These are phyloP conservation scores for Cenococcum geophilum DNA, from an alignment of 495 filamentous ascomycete genomes.

Conservation along the genomic window DNA sequence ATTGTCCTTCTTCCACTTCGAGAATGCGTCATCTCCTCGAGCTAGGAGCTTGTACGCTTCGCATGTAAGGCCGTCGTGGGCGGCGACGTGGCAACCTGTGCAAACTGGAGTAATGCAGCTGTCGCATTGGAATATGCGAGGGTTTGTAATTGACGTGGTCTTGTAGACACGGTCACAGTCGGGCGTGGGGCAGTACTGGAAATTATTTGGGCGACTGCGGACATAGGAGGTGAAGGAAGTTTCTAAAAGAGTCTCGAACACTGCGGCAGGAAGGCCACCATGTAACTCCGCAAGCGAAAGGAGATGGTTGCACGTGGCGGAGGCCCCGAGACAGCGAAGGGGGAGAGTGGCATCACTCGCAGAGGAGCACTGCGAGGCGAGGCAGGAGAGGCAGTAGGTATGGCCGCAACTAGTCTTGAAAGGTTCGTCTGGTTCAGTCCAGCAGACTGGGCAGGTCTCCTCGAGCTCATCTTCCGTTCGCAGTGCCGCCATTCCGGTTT, in stretches of 20 bases:
- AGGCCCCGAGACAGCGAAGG: constrained; percentile 35
- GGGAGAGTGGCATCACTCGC: constrained; percentile 15
- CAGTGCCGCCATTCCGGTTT: not conserved
- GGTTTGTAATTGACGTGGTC: not conserved
- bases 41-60: constrained; percentile 35
- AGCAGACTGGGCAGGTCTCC: not conserved
- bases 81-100: constrained; percentile 36
- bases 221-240: constrained; percentile 40
- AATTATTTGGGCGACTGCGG: constrained; percentile 31
- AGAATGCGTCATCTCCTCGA: constrained; percentile 28
- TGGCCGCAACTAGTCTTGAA: not conserved
- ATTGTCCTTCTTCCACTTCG: constrained; percentile 26
- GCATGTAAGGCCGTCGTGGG: constrained; percentile 39
- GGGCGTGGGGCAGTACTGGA: constrained; percentile 41
- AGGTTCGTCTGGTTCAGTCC: not conserved
- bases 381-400: constrained; percentile 30
- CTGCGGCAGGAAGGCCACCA: constrained; percentile 33
- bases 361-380: constrained; percentile 37
- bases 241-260: constrained; percentile 41
- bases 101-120: constrained; percentile 39
- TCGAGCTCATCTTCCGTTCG: not conserved
- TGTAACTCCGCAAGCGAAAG: constrained; percentile 39
- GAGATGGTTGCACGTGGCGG: constrained; percentile 27
- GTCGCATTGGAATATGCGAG: constrained; percentile 36
- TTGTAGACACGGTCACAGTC: constrained; percentile 44